A percentile compares a stretch with the other conserved stretches of the same genome.
phyloP scores from a whole-genome alignment of 2,329 filamentous ascomycete genomes.

The Colletotrichum chrysophilum region DNA sequence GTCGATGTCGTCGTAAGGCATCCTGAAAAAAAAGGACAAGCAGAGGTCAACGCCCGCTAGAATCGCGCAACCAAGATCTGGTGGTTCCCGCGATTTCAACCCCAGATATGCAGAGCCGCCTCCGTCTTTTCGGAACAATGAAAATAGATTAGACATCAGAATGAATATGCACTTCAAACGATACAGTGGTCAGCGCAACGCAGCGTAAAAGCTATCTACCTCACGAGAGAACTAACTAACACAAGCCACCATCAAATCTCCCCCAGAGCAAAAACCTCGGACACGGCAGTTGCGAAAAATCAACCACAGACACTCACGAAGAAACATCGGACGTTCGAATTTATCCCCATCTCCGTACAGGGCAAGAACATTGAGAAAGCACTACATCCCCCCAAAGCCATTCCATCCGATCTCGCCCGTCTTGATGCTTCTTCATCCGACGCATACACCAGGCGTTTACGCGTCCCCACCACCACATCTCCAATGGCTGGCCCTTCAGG shows the following conservation, averaged over 20 bases:
- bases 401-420: not conserved
- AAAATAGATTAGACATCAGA: not conserved
- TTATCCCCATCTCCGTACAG: not conserved
- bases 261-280: not conserved
- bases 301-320: not conserved
- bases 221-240: not conserved
- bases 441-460: not conserved
- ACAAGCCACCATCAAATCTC: not conserved
- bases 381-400: too few species aligned
- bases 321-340: not conserved
- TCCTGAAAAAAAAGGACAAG: not conserved
- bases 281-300: not conserved
- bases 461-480: not conserved
- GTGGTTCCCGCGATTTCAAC: not conserved
- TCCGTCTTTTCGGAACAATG: not conserved
- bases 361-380: not conserved
- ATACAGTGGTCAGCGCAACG: not conserved
- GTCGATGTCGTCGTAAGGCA: not conserved
- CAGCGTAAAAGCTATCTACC: not conserved
- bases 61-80: not conserved
- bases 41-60: not conserved
- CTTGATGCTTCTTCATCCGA: not conserved
- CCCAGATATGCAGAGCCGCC: not conserved
- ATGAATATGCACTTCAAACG: not conserved
- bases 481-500: not conserved